A percentile compares a stretch with the other conserved stretches of the same genome.
Conservation (phyloP, 2,329 filamentous ascomycete genomes). For the Penicillium sp. region DNA sequence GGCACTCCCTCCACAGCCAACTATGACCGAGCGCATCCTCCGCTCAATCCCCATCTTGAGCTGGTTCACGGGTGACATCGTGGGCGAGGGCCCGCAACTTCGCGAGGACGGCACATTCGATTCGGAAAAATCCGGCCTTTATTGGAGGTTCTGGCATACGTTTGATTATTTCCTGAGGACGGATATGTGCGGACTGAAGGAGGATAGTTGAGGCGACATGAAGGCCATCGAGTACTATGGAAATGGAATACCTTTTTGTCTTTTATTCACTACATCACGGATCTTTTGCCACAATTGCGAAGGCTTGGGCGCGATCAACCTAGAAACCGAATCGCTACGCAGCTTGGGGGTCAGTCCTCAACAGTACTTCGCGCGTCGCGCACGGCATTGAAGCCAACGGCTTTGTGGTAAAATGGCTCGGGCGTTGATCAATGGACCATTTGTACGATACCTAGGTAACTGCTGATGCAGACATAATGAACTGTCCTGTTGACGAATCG, state of each 20-base stretch:
- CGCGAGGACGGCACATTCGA: slow-evolving; percentile 59
- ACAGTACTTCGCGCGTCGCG: background rate
- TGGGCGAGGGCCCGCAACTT: slow-evolving; percentile 46
- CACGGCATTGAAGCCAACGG: background rate
- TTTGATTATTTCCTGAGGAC: slow-evolving; percentile 57
- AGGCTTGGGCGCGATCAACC: background rate
- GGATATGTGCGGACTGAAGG: slow-evolving; percentile 59
- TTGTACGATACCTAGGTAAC: slow-evolving; percentile 21
- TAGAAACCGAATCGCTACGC: background rate
- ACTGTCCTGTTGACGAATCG: slow-evolving; percentile 1
- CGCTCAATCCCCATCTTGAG: slow-evolving; percentile 66
- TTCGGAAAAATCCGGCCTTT: slow-evolving; percentile 60
- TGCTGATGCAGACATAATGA: slow-evolving; percentile 15
- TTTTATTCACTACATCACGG: background rate
- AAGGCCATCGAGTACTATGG: background rate
- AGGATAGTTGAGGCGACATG: slow-evolving; percentile 40
- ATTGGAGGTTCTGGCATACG: slow-evolving; percentile 60
- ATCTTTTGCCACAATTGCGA: background rate
- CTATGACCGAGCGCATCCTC: slow-evolving; percentile 61
- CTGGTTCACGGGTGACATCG: slow-evolving; percentile 63
- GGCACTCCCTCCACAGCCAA: slow-evolving; percentile 67
- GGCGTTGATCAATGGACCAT: slow-evolving; percentile 3
- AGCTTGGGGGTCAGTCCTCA: background rate
- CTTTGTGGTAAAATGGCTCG: background rate
- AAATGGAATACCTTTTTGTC: background rate